Evolutionary conservation across 2,329 filamentous ascomycete genomes (phyloP).

Genomic region (Alternaria sp.): DNA sequence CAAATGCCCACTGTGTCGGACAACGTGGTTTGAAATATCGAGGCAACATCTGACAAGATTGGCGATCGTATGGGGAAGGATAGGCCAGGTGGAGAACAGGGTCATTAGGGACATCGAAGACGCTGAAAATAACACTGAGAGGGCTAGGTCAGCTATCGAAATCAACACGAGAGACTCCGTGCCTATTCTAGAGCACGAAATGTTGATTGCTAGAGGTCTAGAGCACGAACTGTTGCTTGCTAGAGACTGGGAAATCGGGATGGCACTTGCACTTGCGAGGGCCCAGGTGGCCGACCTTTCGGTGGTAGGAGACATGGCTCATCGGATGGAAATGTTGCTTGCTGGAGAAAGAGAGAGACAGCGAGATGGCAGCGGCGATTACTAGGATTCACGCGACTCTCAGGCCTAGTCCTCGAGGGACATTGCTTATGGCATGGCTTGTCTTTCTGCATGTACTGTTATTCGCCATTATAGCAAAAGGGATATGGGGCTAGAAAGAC

Average conservation of each 20-base stretch:
- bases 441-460: neutral
- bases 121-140: neutral
- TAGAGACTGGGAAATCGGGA: neutral
- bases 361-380: neutral
- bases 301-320: too few relatives aligned
- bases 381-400: neutral
- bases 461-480: too few relatives aligned
- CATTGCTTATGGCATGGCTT: neutral
- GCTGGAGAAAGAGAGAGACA: neutral
- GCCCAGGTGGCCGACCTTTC: too few relatives aligned
- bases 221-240: too few relatives aligned
- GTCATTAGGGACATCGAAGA: neutral
- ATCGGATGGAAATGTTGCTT: neutral
- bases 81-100: neutral
- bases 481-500: too few relatives aligned
- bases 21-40: neutral
- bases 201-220: too few relatives aligned
- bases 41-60: neutral
- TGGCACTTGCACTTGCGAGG: neutral
- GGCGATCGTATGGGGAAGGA: neutral
- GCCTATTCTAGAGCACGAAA: too few relatives aligned
- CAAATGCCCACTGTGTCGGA: neutral
- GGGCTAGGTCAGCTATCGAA: neutral
- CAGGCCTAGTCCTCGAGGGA: neutral
- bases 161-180: too few relatives aligned